A percentile compares a stretch with the other conserved stretches of the same genome.
Conservation (phyloP, 2,329 filamentous ascomycete species). For the Aspergillus candidus region DNA sequence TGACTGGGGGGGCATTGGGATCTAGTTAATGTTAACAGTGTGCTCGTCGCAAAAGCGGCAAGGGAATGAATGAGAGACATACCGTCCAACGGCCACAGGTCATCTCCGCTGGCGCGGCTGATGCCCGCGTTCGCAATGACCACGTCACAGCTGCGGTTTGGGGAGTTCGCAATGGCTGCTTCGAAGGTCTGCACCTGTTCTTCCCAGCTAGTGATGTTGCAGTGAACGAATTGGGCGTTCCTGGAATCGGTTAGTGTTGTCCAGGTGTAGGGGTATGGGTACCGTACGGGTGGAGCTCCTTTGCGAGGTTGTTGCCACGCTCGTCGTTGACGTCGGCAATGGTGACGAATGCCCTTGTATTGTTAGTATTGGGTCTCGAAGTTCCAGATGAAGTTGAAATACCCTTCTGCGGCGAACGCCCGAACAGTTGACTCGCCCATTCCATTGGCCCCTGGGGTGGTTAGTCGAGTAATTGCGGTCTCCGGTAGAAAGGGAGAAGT, state of each 20-base stretch:
- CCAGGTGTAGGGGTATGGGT: not conserved
- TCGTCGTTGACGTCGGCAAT: constrained; percentile 30
- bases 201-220: constrained; percentile 42
- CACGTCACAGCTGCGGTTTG: constrained; percentile 38
- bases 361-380: not conserved
- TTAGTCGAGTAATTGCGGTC: not conserved
- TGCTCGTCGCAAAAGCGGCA: not conserved
- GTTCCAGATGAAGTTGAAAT: not conserved
- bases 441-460: constrained; percentile 19
- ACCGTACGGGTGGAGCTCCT: constrained; percentile 27
- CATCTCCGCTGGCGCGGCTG: constrained; percentile 27
- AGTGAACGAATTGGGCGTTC: constrained; percentile 32
- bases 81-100: constrained; percentile 36
- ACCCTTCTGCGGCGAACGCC: constrained; percentile 13
- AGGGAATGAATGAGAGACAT: constrained; percentile 6
- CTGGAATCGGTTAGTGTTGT: not conserved
- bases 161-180: constrained; percentile 32
- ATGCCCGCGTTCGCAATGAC: constrained; percentile 48
- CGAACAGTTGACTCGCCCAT: constrained; percentile 21
- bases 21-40: constrained; percentile 2
- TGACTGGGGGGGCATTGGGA: constrained; percentile 15
- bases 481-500: not conserved
- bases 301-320: constrained; percentile 27
- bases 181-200: constrained; percentile 41
- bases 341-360: constrained; percentile 13